Evolutionary conservation across 169 alveolate species (phyloP).

Genomic region (Plasmodium blacklocki): DNA sequence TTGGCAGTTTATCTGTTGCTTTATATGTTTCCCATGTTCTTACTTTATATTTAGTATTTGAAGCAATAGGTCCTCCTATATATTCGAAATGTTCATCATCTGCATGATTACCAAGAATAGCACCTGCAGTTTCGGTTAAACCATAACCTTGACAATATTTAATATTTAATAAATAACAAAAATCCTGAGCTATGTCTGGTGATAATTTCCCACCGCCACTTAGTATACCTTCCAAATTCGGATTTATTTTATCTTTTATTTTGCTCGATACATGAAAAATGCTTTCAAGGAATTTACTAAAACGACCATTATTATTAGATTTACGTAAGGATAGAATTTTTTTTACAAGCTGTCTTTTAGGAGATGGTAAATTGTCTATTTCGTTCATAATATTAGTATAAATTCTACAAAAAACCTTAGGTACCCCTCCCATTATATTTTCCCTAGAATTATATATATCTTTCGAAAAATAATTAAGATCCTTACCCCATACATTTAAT

Average conservation of each 20-base stretch:
- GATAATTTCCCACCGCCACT: conserved; percentile 71
- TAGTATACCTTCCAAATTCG: not conserved
- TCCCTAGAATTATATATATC: conserved; percentile 2
- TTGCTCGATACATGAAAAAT: conserved; percentile 20
- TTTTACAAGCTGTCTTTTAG: conserved; percentile 19
- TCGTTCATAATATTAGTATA: conserved; percentile 22
- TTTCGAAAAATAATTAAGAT: conserved; percentile 6
- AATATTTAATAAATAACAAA: conserved; percentile 8
- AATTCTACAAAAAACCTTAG: conserved; percentile 35
- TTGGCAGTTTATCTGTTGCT: conserved; percentile 87
- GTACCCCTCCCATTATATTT: conserved; percentile 43
- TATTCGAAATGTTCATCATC: not conserved
- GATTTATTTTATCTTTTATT: conserved; percentile 38
- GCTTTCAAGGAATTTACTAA: not conserved
- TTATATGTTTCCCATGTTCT: conserved; percentile 63
- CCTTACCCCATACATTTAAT: conserved; percentile 43
- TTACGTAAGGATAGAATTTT: conserved; percentile 3
- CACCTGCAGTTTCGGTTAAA: conserved; percentile 52
- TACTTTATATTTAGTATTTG: conserved; percentile 10
- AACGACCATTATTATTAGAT: not conserved
- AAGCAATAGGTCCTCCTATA: conserved; percentile 39
- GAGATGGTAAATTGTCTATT: conserved; percentile 17
- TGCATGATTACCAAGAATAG: conserved; percentile 1
- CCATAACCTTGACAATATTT: conserved; percentile 62
- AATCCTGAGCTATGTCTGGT: conserved; percentile 19